Evolutionary conservation across 768 basidiomycete genomes (phyloP), one percentile per base, ranked within the genome.

Genomic region (Tylopilus plumbeoviolaceoides): DNA sequence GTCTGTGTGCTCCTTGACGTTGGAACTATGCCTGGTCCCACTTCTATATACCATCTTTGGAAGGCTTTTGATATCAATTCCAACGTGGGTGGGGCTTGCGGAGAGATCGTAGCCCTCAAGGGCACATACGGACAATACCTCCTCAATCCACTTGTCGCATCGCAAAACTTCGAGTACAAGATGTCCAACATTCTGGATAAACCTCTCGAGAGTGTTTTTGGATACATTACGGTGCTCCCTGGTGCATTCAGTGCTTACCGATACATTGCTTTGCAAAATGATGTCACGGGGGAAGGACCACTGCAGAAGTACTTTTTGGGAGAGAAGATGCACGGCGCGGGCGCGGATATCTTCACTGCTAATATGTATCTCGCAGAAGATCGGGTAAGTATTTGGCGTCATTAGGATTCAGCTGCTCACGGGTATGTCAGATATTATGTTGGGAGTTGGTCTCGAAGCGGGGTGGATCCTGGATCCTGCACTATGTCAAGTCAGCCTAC

Each of bases 361-460:
- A 95, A 95, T 65, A 95, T 95, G 92, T 98, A 95, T 65, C 79
- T 95, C 15, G 92, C 92, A 9, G 92, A 95, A 69, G 92, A 93
- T 76, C 83, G 88, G 52, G 78, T 80, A 66, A 57, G 76, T 74
- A 47, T 31, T 17, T 28, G 15, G 10, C 39, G 41, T 44, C 31
- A 8, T 18, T 47, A 30, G 30, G 28, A 49, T 48, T 8, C 25
- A 0, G 12, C 25, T 11, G 44, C 55, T 63, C 41, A 59, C 23
- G n/a, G 40, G 46, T 47, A 67, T 59, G 61, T 64, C 53, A 84
- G 83, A 97, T 98, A 57, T 76, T 98, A 2, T 98, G 95, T 69
- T 98, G 94, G 93, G 95, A 98, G 68, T 80, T 98, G 21, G 95
- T 98, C 30, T 89, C 91, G n/a, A 98, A 98, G 65, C 83, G 93